Percentiles rank a stretch among this genome's conserved stretches.
Evolutionary conservation across 257 asterid genomes (phyloP).

Genomic region (Salvia splendens): DNA sequence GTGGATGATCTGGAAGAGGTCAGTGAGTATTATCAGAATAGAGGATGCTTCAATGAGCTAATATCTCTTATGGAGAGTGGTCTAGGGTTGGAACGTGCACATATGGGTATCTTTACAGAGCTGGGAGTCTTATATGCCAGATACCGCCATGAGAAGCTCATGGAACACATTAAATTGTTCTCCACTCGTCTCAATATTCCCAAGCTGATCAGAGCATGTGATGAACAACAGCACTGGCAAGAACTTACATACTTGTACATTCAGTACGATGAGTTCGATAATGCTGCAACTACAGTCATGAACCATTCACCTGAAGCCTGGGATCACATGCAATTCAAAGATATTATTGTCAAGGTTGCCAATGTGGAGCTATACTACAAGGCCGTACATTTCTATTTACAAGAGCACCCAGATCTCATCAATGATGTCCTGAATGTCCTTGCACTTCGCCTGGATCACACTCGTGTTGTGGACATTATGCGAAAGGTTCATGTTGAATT

Average conservation of each 20-base stretch:
- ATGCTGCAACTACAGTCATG: conserved; percentile 99
- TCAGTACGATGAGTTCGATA: conserved; percentile 97
- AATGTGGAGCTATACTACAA: conserved; percentile 98
- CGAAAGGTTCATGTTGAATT: conserved; percentile 58
- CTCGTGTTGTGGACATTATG: conserved; percentile 95
- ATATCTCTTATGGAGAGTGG: conserved; percentile 99
- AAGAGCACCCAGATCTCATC: conserved; percentile 96
- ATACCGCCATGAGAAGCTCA: conserved; percentile 98
- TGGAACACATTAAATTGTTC: conserved; percentile 98
- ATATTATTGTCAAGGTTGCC: conserved; percentile 93
- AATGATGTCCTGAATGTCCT: conserved; percentile 91
- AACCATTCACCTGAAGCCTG: conserved; percentile 99
- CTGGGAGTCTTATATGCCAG: conserved; percentile 97
- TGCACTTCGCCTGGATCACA: conserved; percentile 92
- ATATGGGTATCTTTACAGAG: conserved; percentile 99
- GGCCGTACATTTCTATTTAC: conserved; percentile 98
- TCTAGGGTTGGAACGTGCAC: conserved; percentile 98
- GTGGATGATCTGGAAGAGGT: conserved; percentile 99
- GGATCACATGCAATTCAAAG: conserved; percentile 99
- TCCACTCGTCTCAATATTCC: conserved; percentile 98
- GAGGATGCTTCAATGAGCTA: conserved; percentile 98
- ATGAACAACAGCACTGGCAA: conserved; percentile 99
- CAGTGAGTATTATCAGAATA: conserved; percentile 92
- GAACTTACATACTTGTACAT: conserved; percentile 88
- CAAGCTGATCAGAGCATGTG: conserved; percentile 98